phyloP scores from a whole-genome alignment of 768 basidiomycete genomes.

The Suillus occidentalis region DNA sequence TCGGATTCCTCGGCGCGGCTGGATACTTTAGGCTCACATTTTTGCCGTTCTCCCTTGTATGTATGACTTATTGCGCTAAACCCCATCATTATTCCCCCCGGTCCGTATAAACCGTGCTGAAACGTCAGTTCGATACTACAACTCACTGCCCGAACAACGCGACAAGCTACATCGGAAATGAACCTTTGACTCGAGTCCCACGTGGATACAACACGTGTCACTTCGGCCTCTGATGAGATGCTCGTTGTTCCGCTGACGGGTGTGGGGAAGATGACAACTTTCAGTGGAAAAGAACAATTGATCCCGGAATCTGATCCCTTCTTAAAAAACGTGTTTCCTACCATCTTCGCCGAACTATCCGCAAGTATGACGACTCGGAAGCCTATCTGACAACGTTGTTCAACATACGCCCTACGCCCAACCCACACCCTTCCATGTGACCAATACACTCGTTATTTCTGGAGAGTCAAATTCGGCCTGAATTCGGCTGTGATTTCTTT shows the following conservation, averaged over 20 bases:
- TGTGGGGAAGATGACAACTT: slow-evolving; percentile 16
- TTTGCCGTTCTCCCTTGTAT: slow-evolving; percentile 31
- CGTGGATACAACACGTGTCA: slow-evolving; percentile 13
- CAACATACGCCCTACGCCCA: neutral
- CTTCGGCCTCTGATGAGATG: slow-evolving; percentile 27
- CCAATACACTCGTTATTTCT: neutral
- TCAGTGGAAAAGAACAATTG: slow-evolving; percentile 4
- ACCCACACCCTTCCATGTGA: slow-evolving; percentile 4
- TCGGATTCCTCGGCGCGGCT: slow-evolving; percentile 16
- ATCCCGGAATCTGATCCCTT: slow-evolving; percentile 18
- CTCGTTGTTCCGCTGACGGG: slow-evolving; percentile 15
- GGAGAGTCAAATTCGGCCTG: neutral
- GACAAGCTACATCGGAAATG: slow-evolving; percentile 1
- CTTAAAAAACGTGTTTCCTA: slow-evolving; percentile 9
- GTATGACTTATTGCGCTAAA: slow-evolving; percentile 19
- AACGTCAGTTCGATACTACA: slow-evolving; percentile 14
- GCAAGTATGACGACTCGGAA: slow-evolving; percentile 4
- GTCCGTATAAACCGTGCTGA: slow-evolving; percentile 14
- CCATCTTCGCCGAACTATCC: slow-evolving; percentile 12
- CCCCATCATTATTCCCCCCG: slow-evolving; percentile 16
- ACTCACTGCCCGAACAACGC: neutral
- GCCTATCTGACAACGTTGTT: neutral
- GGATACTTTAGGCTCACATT: slow-evolving; percentile 23
- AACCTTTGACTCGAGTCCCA: slow-evolving; percentile 2
- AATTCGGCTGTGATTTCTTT: neutral